Base-by-base conservation (phyloP, 768 basidiomycete genomes). In the Collybiopsis luxurians region DNA sequence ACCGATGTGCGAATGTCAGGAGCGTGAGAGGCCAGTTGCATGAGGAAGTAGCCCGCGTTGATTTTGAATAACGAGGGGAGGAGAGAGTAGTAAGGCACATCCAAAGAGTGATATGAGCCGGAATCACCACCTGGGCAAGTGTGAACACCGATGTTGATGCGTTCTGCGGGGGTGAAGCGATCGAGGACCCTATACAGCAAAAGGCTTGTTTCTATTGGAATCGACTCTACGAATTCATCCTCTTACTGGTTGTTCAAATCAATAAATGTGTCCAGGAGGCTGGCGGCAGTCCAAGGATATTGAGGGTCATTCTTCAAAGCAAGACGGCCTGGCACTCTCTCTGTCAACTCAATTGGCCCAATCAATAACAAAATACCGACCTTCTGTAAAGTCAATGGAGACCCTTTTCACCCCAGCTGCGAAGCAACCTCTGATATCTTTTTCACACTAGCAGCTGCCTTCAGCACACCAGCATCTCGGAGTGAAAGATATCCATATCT, bases 31-130 rank as follows among this genome's bases (percentile, higher is more conserved):
- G 53, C 53, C 5, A 54, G 53, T 34, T 54, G 53, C 6, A 54
- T 54, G 40, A 54, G 53, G 26, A 54, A 54, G 53, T 54, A 54
- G 24, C 53, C 53, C n/a, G 53, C 53, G 30, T 54, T 54, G 17
- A 54, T 42, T 54, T 24, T 42, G 42, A 54, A 54, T 12, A 54
- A 26, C n/a, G 39, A 43, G 19, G 53, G 42, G 17, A 54, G 39
- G 21, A 54, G 40, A 2, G 40, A 17, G 42, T 54, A 40, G 26
- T 54, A 54, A 15, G 53, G 53, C 28, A 54, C 53, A 13, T 54
- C 53, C 7, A 31, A 31, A 19, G 53, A 54, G 27, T 54, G 53
- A 17, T 19, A 26, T 27, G 53, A 43, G 24, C 43, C 53, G 19
- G 39, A 44, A 36, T 54, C 53, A 15, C 53, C 53, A 12, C 53